Base-by-base conservation (phyloP, 495 filamentous ascomycete genomes). In the Podospora comata region DNA sequence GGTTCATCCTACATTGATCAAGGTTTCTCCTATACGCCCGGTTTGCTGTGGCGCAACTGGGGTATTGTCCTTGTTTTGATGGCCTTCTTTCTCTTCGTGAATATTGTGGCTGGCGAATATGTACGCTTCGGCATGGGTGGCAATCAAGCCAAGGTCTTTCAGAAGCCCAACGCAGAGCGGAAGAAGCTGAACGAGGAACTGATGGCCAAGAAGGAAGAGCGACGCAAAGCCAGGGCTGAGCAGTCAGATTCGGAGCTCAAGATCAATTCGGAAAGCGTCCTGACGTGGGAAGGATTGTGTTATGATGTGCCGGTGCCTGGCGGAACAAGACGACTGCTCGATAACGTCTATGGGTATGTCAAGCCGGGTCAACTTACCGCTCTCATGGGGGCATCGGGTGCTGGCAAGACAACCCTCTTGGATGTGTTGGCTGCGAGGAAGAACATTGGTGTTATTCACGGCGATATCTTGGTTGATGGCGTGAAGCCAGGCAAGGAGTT, bases 341-440 rank as follows among this genome's bases (percentile, higher is more conserved):
- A 92, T 68, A 82, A 88, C 57, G 85, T 94, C 6, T 90, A 85
- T 69, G 92, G 92, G 4, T 95, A 89, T 67, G 91, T 94, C 64
- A 86, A 90, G 67, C 92, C 92, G 2, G 91, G 92, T 0, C 82
- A 90, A 71, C 80, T 96, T 9, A 94, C 91, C 1, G 92, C 92
- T 15, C 78, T 95, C 15, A 93, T 94, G 91, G 92, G 92, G 7
- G 90, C 89, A 13, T 92, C 89, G 2, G 92, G 92, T n/a, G 92
- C 92, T 15, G 92, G 92, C 5, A 96, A 96, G 74, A 96, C 92
- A 0, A 95, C 92, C 0, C 77, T 95, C 3, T 75, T 96, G 27
- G 91, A 96, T 75, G 91, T 93, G 1, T 78, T 96, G 5, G 92
- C 92, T 0, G 79, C 85, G 3, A 80, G 92, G 26, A 93, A 92